phyloP scores from a whole-genome alignment of 352 stramenopile species.

The Elongisporangium undulatum region DNA sequence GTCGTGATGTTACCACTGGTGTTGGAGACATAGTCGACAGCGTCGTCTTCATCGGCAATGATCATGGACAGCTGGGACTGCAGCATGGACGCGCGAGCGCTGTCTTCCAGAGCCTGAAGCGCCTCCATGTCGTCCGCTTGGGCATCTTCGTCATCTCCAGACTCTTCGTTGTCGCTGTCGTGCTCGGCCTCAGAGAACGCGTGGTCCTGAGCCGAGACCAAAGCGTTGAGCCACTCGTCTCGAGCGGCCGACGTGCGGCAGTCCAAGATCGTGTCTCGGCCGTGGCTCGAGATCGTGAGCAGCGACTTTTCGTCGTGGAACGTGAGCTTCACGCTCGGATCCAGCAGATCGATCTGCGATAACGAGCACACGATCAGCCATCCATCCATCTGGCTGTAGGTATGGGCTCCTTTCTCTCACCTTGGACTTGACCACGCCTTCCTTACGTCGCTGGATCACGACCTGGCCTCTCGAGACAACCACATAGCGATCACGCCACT shows the following conservation, averaged over 20 bases:
- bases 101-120: constrained; percentile 47
- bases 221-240: constrained; percentile 56
- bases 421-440: constrained; percentile 55
- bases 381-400: not conserved
- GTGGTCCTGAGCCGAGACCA: constrained; percentile 44
- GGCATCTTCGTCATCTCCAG: constrained; percentile 16
- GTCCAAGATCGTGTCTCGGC: constrained; percentile 40
- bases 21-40: constrained; percentile 17
- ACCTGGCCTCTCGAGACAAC: constrained; percentile 43
- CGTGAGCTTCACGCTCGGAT: constrained; percentile 42
- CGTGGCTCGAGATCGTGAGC: constrained; percentile 42
- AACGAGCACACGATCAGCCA: constrained; percentile 3
- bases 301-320: constrained; percentile 61
- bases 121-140: constrained; percentile 44
- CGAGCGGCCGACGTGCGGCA: constrained; percentile 39
- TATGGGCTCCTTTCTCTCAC: constrained; percentile 12
- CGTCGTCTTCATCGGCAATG: constrained; percentile 12
- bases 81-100: constrained; percentile 58
- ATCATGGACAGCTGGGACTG: constrained; percentile 49
- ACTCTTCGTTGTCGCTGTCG: constrained; percentile 14
- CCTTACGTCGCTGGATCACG: constrained; percentile 35
- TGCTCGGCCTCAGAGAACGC: constrained; percentile 26
- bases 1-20: constrained; percentile 5
- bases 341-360: constrained; percentile 53
- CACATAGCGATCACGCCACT: constrained; percentile 73